These are phyloP conservation scores for Ceratocystis diversiconidia DNA, from an alignment of 2,329 filamentous ascomycete genomes.

Conservation along the genomic window DNA sequence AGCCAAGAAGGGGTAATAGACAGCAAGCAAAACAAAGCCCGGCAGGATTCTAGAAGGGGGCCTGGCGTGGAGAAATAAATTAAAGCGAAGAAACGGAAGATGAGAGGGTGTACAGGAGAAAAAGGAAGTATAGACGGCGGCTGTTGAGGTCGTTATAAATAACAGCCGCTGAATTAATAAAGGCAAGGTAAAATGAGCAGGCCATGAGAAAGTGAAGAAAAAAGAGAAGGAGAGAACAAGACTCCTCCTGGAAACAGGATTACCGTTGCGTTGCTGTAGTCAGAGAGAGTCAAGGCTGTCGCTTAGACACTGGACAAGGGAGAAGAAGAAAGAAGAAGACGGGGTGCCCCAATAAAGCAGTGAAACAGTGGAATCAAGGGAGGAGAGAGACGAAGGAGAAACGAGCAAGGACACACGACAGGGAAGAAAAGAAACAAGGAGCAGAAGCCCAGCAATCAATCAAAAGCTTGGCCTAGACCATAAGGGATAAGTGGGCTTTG, in stretches of 20 bases:
- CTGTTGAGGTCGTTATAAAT: conserved; percentile 1
- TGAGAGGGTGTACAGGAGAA: not conserved
- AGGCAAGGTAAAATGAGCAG: not conserved
- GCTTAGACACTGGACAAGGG: not conserved
- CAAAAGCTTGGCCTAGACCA: not conserved
- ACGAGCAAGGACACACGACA: not conserved
- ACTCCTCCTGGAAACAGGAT: not conserved
- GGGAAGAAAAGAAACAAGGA: not conserved
- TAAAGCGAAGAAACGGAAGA: not conserved
- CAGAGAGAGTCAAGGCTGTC: conserved; percentile 4
- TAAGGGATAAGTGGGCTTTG: not conserved
- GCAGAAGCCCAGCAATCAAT: conserved; percentile 1
- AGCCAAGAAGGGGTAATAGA: not conserved
- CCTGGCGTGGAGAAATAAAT: not conserved
- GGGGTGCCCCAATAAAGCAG: not conserved
- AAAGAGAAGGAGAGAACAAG: not conserved
- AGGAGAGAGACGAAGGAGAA: not conserved
- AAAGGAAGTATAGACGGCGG: not conserved
- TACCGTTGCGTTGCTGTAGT: conserved; percentile 1
- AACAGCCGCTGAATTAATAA: not conserved
- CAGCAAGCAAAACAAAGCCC: not conserved
- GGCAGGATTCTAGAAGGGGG: not conserved
- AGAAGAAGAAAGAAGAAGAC: conserved; percentile 3
- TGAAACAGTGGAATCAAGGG: not conserved
- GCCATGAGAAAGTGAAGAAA: not conserved